Evolutionary conservation across 345 rosid species (phyloP).

Genomic region (Syzygium jambos): DNA sequence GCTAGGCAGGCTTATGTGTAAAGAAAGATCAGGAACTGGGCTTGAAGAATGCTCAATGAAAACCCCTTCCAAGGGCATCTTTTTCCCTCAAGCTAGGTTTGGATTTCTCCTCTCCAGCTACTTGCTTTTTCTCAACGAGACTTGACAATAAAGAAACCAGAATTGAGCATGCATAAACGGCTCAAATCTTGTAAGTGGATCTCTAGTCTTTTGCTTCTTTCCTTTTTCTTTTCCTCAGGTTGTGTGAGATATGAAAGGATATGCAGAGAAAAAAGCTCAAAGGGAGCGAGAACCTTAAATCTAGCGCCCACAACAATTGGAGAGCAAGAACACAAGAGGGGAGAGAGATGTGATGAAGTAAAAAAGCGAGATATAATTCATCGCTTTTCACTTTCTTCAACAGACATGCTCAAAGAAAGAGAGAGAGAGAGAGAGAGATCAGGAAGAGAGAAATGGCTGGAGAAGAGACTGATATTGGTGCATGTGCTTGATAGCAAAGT

Average conservation of each 20-base stretch:
- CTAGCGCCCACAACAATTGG: neutral
- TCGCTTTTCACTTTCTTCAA: conserved; percentile 5
- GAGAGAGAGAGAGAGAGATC: neutral
- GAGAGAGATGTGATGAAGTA: neutral
- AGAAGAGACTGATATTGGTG: conserved; percentile 5
- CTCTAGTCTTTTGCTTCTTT: neutral
- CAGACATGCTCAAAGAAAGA: conserved; percentile 36
- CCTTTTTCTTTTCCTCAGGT: neutral
- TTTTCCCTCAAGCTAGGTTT: neutral
- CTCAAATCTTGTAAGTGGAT: neutral
- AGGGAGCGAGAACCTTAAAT: neutral
- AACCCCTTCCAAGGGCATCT: conserved; percentile 47
- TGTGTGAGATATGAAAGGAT: neutral
- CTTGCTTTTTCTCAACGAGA: neutral
- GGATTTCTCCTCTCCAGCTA: neutral
- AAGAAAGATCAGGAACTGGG: conserved; percentile 62
- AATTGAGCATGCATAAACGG: neutral
- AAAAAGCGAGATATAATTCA: conserved; percentile 7
- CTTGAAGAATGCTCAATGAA: conserved; percentile 36
- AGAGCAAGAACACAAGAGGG: conserved; percentile 7
- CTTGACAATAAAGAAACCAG: neutral
- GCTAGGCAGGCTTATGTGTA: conserved; percentile 62
- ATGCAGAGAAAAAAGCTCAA: neutral
- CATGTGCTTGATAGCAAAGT: neutral
- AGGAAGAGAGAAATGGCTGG: conserved; percentile 6